Base-by-base conservation (phyloP, 495 filamentous ascomycete species). In the Lophiostoma macrostomum region DNA sequence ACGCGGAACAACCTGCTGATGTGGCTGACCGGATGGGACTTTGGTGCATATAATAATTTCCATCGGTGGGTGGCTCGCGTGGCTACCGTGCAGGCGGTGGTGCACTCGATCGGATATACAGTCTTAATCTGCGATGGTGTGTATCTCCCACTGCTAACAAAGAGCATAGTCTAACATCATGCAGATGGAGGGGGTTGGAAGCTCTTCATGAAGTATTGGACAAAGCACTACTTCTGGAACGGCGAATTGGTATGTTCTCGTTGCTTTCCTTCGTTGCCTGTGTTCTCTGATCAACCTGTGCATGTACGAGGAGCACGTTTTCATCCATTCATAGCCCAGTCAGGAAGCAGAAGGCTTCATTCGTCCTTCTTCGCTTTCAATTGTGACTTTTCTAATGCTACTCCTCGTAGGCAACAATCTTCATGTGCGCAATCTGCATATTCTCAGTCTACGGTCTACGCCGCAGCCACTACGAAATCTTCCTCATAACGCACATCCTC, bases 401-500 rank as follows among this genome's bases (percentile, higher is more conserved):
- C 1, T 2, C 4, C 14, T 29, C 22, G n/a, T 31, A 80, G 76
- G 79, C 73, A 0, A 77, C 72, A 32, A 46, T 73, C 4, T 61
- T 70, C 19, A 82, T 80, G 74, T 50, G 72, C 6, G 28, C 78
- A 1, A 40, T 81, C 10, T 45, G 75, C 12, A 56, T 70, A 18
- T 65, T 74, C 28, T 77, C 79, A 1, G 54, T 79, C 5, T 70
- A 76, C 29, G 69, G 68, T 23, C 65, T 82, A 22, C 72, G 80
- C 5, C 68, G 66, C 28, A 64, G 63, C 24, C 65, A 62, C 8
- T 83, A 82, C 53, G 80, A 84, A 51, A 58, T 75, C 14, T 82
- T 83, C 47, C 66, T 82, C 8, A 51, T 76, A 14, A 58, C 71
- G 22, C 80, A 84, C 49, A 76, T 83, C 32, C 11, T 75, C 0